A percentile compares a stretch with the other conserved stretches of the same genome.
Evolutionary conservation across 202 grass and related monocot species (phyloP).

Genomic region (Zizania palustris): DNA sequence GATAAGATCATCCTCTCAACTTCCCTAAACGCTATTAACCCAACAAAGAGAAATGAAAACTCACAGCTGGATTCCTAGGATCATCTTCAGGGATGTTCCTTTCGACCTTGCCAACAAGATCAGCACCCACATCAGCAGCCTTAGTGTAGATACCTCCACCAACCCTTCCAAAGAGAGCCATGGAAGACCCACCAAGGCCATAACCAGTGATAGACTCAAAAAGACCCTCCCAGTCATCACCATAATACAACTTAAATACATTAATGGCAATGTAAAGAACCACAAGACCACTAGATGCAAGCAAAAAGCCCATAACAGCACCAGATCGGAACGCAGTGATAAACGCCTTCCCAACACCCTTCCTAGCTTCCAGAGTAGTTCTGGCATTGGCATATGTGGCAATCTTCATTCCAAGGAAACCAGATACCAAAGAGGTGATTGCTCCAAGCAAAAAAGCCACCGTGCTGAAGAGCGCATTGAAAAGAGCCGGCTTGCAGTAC

Average conservation of each 20-base stretch:
- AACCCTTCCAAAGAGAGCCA: constrained; percentile 93
- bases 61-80: constrained; percentile 95
- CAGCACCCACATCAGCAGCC: constrained; percentile 95
- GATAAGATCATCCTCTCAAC: background rate
- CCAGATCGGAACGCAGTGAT: constrained; percentile 85
- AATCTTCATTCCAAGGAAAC: constrained; percentile 95
- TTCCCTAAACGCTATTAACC: constrained; percentile 8
- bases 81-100: constrained; percentile 97
- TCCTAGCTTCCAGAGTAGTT: constrained; percentile 88
- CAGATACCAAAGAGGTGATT: constrained; percentile 86
- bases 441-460: constrained; percentile 88
- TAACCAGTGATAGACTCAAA: constrained; percentile 98
- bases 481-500: constrained; percentile 80
- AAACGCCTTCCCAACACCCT: constrained; percentile 94
- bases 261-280: constrained; percentile 95
- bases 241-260: constrained; percentile 80
- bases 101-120: constrained; percentile 94
- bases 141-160: constrained; percentile 95
- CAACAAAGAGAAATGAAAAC: constrained; percentile 37
- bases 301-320: constrained; percentile 92
- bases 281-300: constrained; percentile 79
- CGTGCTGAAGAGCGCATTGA: constrained; percentile 85
- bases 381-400: constrained; percentile 93
- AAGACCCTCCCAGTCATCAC: constrained; percentile 93
- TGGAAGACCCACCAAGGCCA: constrained; percentile 92